A percentile compares a stretch with the other conserved stretches of the same genome.
phyloP scores from a whole-genome alignment of 306 rosid species.

The Quillaja saponaria region DNA sequence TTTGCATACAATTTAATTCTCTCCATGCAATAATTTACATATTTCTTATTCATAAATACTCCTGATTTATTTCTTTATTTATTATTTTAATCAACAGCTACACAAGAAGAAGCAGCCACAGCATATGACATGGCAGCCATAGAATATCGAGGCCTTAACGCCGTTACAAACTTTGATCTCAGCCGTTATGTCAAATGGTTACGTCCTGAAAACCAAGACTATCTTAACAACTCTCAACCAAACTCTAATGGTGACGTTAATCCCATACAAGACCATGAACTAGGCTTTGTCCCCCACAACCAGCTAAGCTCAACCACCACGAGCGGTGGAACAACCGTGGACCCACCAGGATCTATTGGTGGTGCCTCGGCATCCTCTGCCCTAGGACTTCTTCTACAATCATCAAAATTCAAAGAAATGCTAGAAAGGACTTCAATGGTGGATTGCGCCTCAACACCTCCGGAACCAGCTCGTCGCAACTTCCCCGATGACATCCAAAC shows the following conservation, averaged over 20 bases:
- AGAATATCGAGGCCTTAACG: conserved; percentile 83
- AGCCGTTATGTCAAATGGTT: conserved; percentile 64
- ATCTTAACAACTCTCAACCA: no score
- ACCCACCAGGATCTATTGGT: neutral
- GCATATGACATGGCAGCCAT: conserved; percentile 95
- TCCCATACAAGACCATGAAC: conserved; percentile 8
- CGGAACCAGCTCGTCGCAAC: conserved; percentile 43
- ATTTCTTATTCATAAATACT: no score
- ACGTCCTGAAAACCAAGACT: conserved; percentile 43
- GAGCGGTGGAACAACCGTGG: neutral
- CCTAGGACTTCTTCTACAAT: conserved; percentile 48
- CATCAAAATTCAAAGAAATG: conserved; percentile 68
- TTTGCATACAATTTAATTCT: conserved; percentile 35
- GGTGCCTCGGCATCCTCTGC: conserved; percentile 43
- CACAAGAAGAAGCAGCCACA: conserved; percentile 94
- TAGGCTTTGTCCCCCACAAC: conserved; percentile 23
- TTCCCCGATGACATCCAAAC: conserved; percentile 92
- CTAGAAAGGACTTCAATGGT: conserved; percentile 43
- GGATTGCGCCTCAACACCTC: conserved; percentile 22
- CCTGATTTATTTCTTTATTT: no score
- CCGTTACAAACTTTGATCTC: conserved; percentile 88
- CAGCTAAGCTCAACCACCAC: conserved; percentile 20
- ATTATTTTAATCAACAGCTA: conserved; percentile 55
- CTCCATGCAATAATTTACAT: no score
- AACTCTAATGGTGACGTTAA: conserved; percentile 18